Conservation (phyloP, 2,329 filamentous ascomycete species). For the Zelopaecilomyces penicillatus region DNA sequence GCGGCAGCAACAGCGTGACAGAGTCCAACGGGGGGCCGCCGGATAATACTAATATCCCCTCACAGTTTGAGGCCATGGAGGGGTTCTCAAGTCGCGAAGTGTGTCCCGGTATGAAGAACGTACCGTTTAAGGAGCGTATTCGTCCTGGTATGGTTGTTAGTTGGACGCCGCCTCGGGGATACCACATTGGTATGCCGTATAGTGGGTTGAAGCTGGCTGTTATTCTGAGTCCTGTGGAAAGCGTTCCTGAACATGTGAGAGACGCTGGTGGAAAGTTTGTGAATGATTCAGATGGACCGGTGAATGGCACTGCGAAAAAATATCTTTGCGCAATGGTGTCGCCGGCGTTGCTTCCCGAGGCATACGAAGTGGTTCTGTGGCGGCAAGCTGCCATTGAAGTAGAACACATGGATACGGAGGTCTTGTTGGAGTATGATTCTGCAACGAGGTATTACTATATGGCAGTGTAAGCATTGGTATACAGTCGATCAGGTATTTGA, state of each 20-base stretch:
- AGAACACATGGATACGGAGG: conserved; percentile 30
- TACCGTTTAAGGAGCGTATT: conserved; percentile 32
- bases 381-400: conserved; percentile 25
- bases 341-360: conserved; percentile 24
- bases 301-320: conserved; percentile 3
- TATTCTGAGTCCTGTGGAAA: conserved; percentile 21
- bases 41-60: background rate
- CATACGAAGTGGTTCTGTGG: conserved; percentile 33
- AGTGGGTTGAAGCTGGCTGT: conserved; percentile 20
- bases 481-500: background rate
- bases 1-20: background rate
- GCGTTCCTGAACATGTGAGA: conserved; percentile 11
- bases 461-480: conserved; percentile 4
- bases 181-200: conserved; percentile 6
- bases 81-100: conserved; percentile 22
- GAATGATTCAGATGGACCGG: conserved; percentile 3
- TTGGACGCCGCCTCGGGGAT: conserved; percentile 18
- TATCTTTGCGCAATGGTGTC: conserved; percentile 31
- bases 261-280: conserved; percentile 15
- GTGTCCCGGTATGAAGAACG: conserved; percentile 9
- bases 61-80: background rate
- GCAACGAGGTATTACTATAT: conserved; percentile 36
- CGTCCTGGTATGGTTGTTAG: conserved; percentile 33
- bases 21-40: background rate
- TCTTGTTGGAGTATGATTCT: conserved; percentile 35